phyloP scores from a whole-genome alignment of 257 asterid species.

The Nicotiana otophora region DNA sequence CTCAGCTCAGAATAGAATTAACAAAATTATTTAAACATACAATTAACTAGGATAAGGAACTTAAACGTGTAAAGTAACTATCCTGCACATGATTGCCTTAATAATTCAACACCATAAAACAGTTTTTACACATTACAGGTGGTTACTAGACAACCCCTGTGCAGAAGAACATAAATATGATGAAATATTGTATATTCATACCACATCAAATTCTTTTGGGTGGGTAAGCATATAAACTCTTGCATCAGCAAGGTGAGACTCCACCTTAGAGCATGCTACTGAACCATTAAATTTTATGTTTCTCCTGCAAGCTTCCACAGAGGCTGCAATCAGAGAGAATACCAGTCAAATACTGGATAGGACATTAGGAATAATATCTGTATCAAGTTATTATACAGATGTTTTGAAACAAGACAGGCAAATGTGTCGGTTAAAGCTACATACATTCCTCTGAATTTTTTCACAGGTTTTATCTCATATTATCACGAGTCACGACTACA shows the following conservation, averaged over 20 bases:
- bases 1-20: background rate
- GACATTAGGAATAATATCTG: background rate
- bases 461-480: background rate
- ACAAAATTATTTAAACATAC: background rate
- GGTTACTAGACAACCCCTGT: background rate
- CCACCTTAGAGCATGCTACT: constrained; percentile 82
- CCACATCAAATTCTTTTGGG: constrained; percentile 96
- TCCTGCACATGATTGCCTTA: background rate
- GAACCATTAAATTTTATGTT: constrained; percentile 92
- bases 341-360: constrained; percentile 1
- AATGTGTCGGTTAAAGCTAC: background rate
- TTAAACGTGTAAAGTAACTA: background rate
- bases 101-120: background rate
- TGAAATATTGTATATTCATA: constrained; percentile 23
- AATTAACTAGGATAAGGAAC: background rate
- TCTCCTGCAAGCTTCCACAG: constrained; percentile 93
- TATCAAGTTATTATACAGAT: background rate
- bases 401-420: background rate
- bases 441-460: background rate
- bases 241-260: constrained; percentile 80
- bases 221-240: constrained; percentile 93
- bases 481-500: background rate
- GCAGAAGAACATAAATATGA: background rate
- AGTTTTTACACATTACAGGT: background rate
- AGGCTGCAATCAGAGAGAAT: constrained; percentile 42